Base-by-base conservation (phyloP, 176 grass and related monocot species). In the Oryza brachyantha region DNA sequence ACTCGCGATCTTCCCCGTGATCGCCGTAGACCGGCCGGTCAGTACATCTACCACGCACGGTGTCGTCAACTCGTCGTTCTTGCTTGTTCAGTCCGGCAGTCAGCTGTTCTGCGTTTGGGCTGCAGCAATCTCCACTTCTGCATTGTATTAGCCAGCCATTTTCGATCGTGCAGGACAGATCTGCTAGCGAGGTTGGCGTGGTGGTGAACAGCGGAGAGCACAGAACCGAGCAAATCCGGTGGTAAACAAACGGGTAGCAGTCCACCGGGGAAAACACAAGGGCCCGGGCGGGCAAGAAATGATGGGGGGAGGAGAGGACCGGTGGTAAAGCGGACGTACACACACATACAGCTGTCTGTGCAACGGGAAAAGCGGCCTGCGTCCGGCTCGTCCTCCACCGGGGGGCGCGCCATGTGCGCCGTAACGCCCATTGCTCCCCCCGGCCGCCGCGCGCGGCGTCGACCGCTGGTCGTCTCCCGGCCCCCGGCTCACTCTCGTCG, bases 321-420 rank as follows among this genome's bases (percentile, higher is more conserved):
- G 38, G 11, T 0, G 17, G 3, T 34, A 63, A 74, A 8, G 68
- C 28, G 39, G 52, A 7, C 7, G 10, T 62, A 8, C 13, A 28
- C 24, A 72, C 74, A 72, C 74, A n/a, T n/a, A n/a, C n/a, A n/a
- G n/a, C n/a, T n/a, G n/a, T n/a, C 66, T 55, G 16, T 57, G 57
- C 57, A 41, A 66, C 29, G 57, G 22, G 0, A 17, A 64, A 48
- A 22, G 46, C 17, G 16, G 17, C 16, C 48, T 43, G 3, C 12
- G 40, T 42, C 62, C 58, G 17, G 34, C 31, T 25, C 17, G 58
- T 78, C 82, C 9, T 41, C 43, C 75, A 42, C 58, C 67, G 42
- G 41, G 42, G 41, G 24, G 4, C 31, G 60, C 68, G 45, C 68
- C 83, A 73, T 85, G 75, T 79, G 83, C 68, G 75, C 75, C 59